Percentiles rank a stretch among this genome's conserved stretches.
Evolutionary conservation across 306 rosid species (phyloP).

Genomic region (Cucumis hystrix): DNA sequence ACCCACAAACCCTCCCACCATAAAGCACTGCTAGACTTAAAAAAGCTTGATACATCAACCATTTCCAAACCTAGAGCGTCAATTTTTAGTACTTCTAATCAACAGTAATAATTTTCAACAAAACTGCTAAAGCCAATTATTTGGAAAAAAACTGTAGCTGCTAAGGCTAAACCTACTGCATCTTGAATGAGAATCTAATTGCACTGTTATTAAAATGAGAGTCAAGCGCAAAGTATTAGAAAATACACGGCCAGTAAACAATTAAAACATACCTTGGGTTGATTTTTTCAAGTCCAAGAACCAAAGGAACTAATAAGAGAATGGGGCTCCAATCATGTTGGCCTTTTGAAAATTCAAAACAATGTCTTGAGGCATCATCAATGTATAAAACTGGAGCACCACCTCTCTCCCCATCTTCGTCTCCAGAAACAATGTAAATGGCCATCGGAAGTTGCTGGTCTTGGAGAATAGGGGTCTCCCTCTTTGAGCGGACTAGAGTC

Average conservation of each 20-base stretch:
- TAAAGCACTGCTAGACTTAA: neutral
- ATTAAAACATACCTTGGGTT: constrained; percentile 59
- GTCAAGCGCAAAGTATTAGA: neutral
- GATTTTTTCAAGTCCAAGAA: constrained; percentile 93
- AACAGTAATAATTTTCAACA: neutral
- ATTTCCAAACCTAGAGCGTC: neutral
- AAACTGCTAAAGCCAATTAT: neutral
- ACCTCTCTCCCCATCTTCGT: constrained; percentile 96
- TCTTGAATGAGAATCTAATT: neutral
- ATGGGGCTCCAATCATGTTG: constrained; percentile 65
- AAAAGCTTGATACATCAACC: neutral
- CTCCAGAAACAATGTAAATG: constrained; percentile 88
- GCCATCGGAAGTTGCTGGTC: constrained; percentile 77
- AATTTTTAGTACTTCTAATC: neutral
- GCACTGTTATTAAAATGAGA: neutral
- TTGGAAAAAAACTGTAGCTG: neutral
- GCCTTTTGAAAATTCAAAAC: constrained; percentile 53
- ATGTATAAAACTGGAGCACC: constrained; percentile 93
- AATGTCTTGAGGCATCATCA: constrained; percentile 64
- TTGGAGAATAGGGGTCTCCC: constrained; percentile 33
- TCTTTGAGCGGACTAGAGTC: constrained; percentile 45
- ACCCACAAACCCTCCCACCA: neutral
- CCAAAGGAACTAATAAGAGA: constrained; percentile 91
- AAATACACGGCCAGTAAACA: neutral
- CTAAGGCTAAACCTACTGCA: neutral